Conservation (phyloP, 257 asterid genomes). For the Oldenlandia corymbosa region DNA sequence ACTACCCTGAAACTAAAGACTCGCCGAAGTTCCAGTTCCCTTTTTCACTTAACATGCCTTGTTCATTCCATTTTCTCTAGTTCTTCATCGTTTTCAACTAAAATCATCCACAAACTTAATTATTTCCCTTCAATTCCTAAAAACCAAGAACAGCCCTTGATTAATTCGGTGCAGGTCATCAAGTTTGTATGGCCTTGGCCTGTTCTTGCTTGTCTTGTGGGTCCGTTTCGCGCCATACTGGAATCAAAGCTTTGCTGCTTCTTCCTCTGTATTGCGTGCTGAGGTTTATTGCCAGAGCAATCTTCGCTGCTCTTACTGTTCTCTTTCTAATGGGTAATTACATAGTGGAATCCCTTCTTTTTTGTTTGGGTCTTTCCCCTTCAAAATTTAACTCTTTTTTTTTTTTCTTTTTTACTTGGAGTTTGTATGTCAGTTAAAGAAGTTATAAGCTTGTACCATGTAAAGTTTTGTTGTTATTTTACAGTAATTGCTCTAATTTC, state of each 20-base stretch:
- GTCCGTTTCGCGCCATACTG: background rate
- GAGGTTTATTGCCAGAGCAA: conserved; percentile 11
- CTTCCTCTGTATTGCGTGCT: background rate
- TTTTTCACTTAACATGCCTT: too few relatives aligned
- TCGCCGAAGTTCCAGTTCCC: too few relatives aligned
- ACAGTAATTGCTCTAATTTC: background rate
- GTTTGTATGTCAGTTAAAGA: background rate
- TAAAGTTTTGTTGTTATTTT: background rate
- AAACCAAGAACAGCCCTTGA: background rate
- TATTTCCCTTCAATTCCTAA: background rate
- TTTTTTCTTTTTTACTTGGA: background rate
- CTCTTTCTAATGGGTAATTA: conserved; percentile 15
- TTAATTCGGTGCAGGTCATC: background rate
- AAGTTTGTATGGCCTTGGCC: conserved; percentile 8
- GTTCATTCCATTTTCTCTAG: background rate
- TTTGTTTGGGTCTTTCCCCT: background rate
- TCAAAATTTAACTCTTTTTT: too few relatives aligned
- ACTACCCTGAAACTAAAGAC: too few relatives aligned
- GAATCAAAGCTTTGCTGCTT: background rate
- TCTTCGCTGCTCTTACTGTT: conserved; percentile 9
- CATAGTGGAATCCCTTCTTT: background rate
- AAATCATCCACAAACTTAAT: background rate
- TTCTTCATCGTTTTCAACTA: background rate
- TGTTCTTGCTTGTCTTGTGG: conserved; percentile 9
- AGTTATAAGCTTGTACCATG: background rate